These are phyloP conservation scores for Paraphoma sp. DNA, from an alignment of 2,329 filamentous ascomycete genomes.

Conservation along the genomic window DNA sequence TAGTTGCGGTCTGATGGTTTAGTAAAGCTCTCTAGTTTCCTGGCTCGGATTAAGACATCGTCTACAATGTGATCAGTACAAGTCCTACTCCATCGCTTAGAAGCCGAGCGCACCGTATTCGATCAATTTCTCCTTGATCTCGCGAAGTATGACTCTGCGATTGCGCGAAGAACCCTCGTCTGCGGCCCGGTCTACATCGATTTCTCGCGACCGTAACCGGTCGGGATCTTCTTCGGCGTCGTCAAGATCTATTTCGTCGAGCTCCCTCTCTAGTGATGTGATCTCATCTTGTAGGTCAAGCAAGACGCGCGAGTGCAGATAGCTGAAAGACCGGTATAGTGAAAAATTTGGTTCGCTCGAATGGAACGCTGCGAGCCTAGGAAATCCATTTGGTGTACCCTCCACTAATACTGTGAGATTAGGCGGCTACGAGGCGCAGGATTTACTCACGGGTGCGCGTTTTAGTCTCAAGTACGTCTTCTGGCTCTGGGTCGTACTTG, in stretches of 20 bases:
- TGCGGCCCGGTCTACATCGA: slow-evolving; percentile 26
- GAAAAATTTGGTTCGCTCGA: slow-evolving; percentile 49
- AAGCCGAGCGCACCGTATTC: slow-evolving; percentile 38
- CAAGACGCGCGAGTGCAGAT: slow-evolving; percentile 49
- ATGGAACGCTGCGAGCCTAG: slow-evolving; percentile 48
- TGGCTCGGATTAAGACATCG: slow-evolving; percentile 49
- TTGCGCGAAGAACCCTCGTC: slow-evolving; percentile 23
- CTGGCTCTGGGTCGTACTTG: slow-evolving; percentile 36
- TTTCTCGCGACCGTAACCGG: slow-evolving; percentile 34
- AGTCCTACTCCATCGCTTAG: background rate
- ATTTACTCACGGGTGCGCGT: slow-evolving; percentile 40
- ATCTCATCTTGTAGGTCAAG: slow-evolving; percentile 50
- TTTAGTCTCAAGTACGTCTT: slow-evolving; percentile 37
- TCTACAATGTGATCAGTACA: slow-evolving; percentile 20
- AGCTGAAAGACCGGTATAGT: slow-evolving; percentile 49
- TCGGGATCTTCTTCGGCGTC: slow-evolving; percentile 30
- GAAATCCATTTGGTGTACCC: slow-evolving; percentile 48
- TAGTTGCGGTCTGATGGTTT: slow-evolving; percentile 50
- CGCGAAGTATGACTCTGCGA: slow-evolving; percentile 34
- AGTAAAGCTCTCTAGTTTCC: slow-evolving; percentile 47
- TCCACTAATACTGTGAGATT: slow-evolving; percentile 38
- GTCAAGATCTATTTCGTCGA: slow-evolving; percentile 44
- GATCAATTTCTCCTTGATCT: slow-evolving; percentile 42
- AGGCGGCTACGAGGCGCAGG: background rate
- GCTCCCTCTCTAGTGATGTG: slow-evolving; percentile 43